These are phyloP conservation scores for Capronia coronata DNA, from an alignment of 2,329 filamentous ascomycete species.

Conservation along the genomic window DNA sequence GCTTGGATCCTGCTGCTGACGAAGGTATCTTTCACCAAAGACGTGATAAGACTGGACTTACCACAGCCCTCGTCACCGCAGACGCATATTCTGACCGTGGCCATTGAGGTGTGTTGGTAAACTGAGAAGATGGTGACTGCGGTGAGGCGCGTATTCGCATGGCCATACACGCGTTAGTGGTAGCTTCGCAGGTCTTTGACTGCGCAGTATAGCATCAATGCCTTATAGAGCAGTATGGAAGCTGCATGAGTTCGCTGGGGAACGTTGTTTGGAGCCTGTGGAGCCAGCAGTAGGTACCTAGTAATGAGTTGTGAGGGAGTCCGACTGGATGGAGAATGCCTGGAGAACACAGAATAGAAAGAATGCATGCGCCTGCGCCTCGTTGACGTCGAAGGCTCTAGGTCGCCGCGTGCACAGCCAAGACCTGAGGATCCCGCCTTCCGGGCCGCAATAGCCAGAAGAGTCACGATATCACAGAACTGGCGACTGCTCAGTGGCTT, in stretches of 20 bases:
- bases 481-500: too few species aligned
- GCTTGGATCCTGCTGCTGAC: conserved; percentile 92
- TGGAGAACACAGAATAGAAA: too few species aligned
- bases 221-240: too few species aligned
- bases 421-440: neutral
- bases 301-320: too few species aligned
- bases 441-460: too few species aligned
- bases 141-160: neutral
- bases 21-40: conserved; percentile 94
- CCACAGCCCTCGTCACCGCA: conserved; percentile 95
- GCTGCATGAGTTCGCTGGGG: too few species aligned
- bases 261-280: too few species aligned
- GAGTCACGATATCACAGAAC: too few species aligned
- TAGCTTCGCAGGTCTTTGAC: neutral
- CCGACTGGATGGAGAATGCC: too few species aligned
- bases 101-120: conserved; percentile 9
- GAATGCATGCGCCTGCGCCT: neutral
- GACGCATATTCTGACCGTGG: conserved; percentile 76
- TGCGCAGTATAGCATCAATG: neutral
- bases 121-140: neutral
- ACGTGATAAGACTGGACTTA: conserved; percentile 88
- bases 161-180: neutral
- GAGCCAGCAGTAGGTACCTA: too few species aligned
- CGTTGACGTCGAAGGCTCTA: neutral
- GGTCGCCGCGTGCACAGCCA: neutral